Evolutionary conservation across 345 rosid genomes (phyloP).

Genomic region (Geranium brycei): DNA sequence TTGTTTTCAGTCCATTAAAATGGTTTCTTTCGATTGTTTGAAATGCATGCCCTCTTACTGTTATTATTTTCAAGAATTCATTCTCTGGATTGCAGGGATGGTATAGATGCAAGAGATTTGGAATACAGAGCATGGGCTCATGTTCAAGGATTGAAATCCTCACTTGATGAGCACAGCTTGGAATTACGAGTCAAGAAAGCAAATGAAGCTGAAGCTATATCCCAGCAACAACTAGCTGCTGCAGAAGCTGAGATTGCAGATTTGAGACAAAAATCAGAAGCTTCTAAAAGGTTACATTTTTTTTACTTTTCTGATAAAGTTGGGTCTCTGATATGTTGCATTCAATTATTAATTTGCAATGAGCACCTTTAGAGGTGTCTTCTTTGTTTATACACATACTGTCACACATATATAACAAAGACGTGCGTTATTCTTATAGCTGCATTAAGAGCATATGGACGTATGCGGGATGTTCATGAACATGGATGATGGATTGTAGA

Average conservation of each 20-base stretch:
- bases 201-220: constrained; percentile 88
- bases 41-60: constrained; percentile 1
- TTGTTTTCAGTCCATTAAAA: neutral
- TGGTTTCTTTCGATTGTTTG: neutral
- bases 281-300: constrained; percentile 55
- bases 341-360: neutral
- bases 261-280: constrained; percentile 66
- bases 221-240: constrained; percentile 90
- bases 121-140: constrained; percentile 77
- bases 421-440: neutral
- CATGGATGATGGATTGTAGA: too few relatives aligned
- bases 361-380: too few relatives aligned
- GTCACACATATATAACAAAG: too few relatives aligned
- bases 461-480: neutral
- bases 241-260: constrained; percentile 99
- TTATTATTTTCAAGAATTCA: neutral
- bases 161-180: constrained; percentile 76
- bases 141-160: constrained; percentile 61
- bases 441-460: neutral
- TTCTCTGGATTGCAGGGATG: constrained; percentile 37
- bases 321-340: neutral
- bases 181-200: constrained; percentile 89
- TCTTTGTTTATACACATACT: too few relatives aligned
- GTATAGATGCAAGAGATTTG: constrained; percentile 52
- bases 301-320: neutral